Conservation (phyloP, 805 yeast genomes). For the Monosporozyma yasuniensis region DNA sequence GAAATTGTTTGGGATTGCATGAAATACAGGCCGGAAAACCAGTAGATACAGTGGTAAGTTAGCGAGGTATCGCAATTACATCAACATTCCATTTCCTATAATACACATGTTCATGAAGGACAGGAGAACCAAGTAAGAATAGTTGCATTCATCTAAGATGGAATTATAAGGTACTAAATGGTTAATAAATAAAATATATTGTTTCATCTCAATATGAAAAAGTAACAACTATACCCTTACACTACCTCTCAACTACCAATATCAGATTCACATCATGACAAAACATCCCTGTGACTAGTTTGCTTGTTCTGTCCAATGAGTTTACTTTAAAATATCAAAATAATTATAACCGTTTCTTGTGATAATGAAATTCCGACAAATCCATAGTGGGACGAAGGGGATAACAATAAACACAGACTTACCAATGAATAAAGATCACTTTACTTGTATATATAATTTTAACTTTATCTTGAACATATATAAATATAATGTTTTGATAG, state of each 20-base stretch:
- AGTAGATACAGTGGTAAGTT: too few species aligned
- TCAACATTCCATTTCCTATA: too few species aligned
- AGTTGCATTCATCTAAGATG: too few species aligned
- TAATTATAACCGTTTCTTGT: neutral
- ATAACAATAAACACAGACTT: neutral
- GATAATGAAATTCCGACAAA: neutral
- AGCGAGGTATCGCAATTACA: too few species aligned
- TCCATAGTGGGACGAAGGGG: neutral
- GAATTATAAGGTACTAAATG: too few species aligned
- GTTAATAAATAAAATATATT: too few species aligned
- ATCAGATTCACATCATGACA: too few species aligned
- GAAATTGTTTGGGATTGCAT: constrained; percentile 42
- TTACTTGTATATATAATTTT: neutral
- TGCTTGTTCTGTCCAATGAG: neutral
- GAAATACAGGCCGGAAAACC: neutral
- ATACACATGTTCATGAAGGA: too few species aligned
- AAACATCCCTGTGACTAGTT: neutral
- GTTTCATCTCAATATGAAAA: neutral
- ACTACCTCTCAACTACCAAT: neutral
- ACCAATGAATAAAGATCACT: neutral
- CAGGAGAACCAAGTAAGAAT: too few species aligned
- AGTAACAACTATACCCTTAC: neutral
- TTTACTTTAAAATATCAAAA: neutral
- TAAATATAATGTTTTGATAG: neutral
- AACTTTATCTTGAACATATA: neutral